Percentiles rank a stretch among this genome's conserved stretches.
phyloP scores from a whole-genome alignment of 345 rosid species.

The Gossypium thurberi region DNA sequence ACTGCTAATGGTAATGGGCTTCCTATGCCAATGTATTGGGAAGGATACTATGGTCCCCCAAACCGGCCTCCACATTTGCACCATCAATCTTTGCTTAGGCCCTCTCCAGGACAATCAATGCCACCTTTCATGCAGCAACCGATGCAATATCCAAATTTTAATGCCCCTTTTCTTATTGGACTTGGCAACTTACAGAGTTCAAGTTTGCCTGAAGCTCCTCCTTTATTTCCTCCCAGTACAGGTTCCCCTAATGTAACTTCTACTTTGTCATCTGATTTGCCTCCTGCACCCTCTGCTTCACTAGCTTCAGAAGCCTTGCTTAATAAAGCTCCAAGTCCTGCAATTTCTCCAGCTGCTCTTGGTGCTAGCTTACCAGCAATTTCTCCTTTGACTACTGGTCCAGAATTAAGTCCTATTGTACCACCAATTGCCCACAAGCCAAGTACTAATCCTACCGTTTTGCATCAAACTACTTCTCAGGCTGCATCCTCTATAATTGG shows the following conservation, averaged over 20 bases:
- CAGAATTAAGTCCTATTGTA: constrained; percentile 36
- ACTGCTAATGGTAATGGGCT: constrained; percentile 51
- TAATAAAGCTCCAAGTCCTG: constrained; percentile 37
- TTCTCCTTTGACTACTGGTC: constrained; percentile 39
- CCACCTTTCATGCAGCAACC: constrained; percentile 64
- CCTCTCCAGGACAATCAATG: constrained; percentile 69
- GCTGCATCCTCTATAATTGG: constrained; percentile 36
- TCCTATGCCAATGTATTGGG: constrained; percentile 89
- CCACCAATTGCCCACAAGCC: constrained; percentile 41
- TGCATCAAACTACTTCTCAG: constrained; percentile 38
- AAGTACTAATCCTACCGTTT: constrained; percentile 34
- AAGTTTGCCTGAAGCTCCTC: constrained; percentile 47
- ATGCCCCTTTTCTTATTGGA: constrained; percentile 43
- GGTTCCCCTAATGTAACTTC: constrained; percentile 29
- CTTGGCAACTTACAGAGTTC: constrained; percentile 39
- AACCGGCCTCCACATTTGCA: constrained; percentile 76
- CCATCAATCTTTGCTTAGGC: constrained; percentile 73
- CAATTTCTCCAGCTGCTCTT: constrained; percentile 37
- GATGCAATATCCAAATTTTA: constrained; percentile 67
- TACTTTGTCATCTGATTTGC: constrained; percentile 35
- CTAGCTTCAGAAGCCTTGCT: constrained; percentile 53
- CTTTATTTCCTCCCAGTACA: constrained; percentile 33
- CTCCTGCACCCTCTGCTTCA: constrained; percentile 41
- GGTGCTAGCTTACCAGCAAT: constrained; percentile 41
- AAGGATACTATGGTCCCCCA: constrained; percentile 73